Conservation (phyloP, 2,329 filamentous ascomycete genomes). For the Stachybotrys chartarum region DNA sequence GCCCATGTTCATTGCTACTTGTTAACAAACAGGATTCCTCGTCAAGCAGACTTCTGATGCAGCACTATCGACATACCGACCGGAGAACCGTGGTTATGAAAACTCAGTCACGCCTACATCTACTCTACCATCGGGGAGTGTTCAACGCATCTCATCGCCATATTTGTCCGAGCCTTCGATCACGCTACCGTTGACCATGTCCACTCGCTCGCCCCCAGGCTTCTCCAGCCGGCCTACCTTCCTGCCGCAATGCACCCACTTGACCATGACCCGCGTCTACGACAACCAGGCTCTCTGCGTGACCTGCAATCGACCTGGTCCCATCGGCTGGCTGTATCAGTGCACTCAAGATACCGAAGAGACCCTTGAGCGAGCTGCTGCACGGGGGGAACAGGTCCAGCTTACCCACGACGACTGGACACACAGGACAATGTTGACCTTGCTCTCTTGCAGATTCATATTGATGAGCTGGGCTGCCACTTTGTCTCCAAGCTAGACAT, state of each 20-base stretch:
- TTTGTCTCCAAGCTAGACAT: conserved; percentile 24
- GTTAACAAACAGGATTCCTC: no score
- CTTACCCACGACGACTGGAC: not conserved
- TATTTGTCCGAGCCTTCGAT: not conserved
- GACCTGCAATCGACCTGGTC: conserved; percentile 46
- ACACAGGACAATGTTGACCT: not conserved
- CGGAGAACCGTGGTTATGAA: no score
- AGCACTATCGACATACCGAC: no score
- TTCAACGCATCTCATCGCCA: not conserved
- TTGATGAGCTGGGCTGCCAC: conserved; percentile 25
- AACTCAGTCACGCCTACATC: no score
- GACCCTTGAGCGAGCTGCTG: conserved; percentile 21
- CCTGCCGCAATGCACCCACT: conserved; percentile 52
- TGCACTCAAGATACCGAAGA: conserved; percentile 59
- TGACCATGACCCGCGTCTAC: conserved; percentile 61
- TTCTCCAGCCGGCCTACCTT: conserved; percentile 12
- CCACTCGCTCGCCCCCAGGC: conserved; percentile 1
- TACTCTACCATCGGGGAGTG: not conserved
- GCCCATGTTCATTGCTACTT: no score
- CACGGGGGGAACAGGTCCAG: conserved; percentile 11
- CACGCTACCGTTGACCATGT: not conserved
- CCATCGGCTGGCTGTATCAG: conserved; percentile 65
- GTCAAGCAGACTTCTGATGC: no score
- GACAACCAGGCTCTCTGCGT: conserved; percentile 45
- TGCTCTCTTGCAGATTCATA: conserved; percentile 15